phyloP scores from a whole-genome alignment of 139 green algal species.

The Yamagishiella unicocca region DNA sequence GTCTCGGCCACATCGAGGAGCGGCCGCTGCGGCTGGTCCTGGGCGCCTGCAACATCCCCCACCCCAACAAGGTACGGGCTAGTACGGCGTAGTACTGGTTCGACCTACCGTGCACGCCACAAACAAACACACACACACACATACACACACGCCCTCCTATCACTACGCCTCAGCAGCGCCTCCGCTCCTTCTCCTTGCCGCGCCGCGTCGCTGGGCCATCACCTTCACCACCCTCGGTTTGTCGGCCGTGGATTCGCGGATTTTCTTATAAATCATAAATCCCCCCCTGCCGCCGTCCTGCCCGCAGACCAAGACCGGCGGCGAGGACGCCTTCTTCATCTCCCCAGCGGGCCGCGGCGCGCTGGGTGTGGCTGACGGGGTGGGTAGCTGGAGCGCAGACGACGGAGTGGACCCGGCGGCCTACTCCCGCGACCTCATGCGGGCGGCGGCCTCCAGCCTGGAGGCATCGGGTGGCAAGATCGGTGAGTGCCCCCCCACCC shows the following conservation, averaged over 20 bases:
- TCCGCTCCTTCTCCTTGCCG: too few species aligned
- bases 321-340: conserved; percentile 90
- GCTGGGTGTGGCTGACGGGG: conserved; percentile 87
- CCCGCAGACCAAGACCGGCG: conserved; percentile 65
- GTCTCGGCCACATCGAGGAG: background rate
- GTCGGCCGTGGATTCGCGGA: too few species aligned
- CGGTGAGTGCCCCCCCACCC: conserved; percentile 1
- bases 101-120: too few species aligned
- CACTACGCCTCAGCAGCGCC: too few species aligned
- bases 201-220: too few species aligned
- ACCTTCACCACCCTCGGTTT: too few species aligned
- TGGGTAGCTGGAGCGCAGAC: conserved; percentile 82
- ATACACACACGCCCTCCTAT: too few species aligned
- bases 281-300: too few species aligned
- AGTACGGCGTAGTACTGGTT: background rate
- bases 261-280: too few species aligned
- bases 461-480: conserved; percentile 1
- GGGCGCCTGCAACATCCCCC: conserved; percentile 37
- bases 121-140: too few species aligned
- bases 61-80: background rate
- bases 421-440: conserved; percentile 77
- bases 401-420: conserved; percentile 81
- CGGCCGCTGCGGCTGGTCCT: conserved; percentile 7
- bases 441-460: background rate
- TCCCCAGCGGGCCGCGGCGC: conserved; percentile 58